phyloP scores from a whole-genome alignment of 2,329 filamentous ascomycete species.

The Neurospora sp. region DNA sequence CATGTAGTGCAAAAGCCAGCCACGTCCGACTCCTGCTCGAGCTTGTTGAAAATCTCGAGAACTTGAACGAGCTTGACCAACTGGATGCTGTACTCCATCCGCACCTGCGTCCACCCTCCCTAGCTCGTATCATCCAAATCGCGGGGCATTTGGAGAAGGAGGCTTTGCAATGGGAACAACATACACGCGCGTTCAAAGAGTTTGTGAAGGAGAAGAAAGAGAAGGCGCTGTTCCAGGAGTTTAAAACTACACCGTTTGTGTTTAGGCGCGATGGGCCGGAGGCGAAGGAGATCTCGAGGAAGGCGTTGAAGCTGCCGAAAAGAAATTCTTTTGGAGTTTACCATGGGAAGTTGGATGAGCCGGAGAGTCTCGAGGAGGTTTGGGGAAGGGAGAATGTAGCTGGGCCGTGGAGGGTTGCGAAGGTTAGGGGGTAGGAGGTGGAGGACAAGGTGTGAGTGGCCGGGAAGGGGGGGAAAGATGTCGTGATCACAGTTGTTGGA shows the following conservation, averaged over 20 bases:
- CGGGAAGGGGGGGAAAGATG: background rate
- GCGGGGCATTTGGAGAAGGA: background rate
- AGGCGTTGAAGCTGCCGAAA: background rate
- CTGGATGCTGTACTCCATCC: background rate
- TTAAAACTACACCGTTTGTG: background rate
- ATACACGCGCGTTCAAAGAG: background rate
- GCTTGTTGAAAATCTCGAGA: background rate
- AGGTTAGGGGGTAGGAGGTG: background rate
- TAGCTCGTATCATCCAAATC: background rate
- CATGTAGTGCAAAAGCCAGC: background rate
- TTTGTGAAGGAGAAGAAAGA: background rate
- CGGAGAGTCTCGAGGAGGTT: background rate
- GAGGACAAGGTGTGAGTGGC: background rate
- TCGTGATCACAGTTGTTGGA: background rate
- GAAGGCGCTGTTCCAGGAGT: background rate
- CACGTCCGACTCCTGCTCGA: background rate
- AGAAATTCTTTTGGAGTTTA: background rate
- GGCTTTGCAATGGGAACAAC: background rate
- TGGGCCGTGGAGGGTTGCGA: background rate
- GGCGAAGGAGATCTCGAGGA: background rate
- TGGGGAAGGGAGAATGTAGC: background rate
- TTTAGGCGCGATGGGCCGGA: background rate
- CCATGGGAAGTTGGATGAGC: background rate
- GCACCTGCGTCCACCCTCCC: background rate
- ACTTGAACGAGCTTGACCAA: background rate